These are phyloP conservation scores for Lotmaria passim DNA, from an alignment of 208 protist genomes.

Conservation along the genomic window DNA sequence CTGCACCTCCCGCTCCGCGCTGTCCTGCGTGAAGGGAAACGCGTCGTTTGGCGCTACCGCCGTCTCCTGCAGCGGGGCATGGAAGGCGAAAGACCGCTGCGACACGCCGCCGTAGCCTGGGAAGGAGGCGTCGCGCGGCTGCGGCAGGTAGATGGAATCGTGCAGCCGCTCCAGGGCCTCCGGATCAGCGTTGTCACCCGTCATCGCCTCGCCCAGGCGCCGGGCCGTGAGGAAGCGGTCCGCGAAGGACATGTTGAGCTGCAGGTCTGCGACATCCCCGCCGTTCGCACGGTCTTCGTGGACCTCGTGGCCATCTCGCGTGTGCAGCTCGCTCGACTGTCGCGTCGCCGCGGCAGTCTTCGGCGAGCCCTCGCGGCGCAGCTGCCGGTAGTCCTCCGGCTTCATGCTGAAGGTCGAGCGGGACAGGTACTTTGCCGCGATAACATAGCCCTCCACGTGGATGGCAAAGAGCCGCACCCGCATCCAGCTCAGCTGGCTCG, in stretches of 20 bases:
- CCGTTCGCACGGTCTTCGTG: not conserved
- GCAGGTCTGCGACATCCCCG: not conserved
- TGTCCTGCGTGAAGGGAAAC: not conserved
- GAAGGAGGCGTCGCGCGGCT: not conserved
- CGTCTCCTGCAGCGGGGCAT: not conserved
- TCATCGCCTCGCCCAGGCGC: not conserved
- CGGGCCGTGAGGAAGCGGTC: slow-evolving; percentile 29
- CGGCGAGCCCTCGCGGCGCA: slow-evolving; percentile 7
- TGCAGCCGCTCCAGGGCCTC: slow-evolving; percentile 8
- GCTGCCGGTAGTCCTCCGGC: slow-evolving; percentile 21
- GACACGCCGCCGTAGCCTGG: not conserved
- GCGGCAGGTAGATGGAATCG: slow-evolving; percentile 15
- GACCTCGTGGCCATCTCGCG: no score
- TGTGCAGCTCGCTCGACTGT: not conserved
- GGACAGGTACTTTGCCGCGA: slow-evolving; percentile 20
- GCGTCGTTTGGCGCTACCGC: not conserved
- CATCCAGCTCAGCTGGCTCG: slow-evolving; percentile 33
- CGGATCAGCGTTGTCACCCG: not conserved
- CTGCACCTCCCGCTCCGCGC: not conserved
- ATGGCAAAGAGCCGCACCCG: slow-evolving; percentile 28
- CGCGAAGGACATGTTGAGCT: slow-evolving; percentile 30
- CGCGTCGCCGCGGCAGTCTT: not conserved
- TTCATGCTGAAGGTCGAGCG: slow-evolving; percentile 20
- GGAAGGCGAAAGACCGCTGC: not conserved
- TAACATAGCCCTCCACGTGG: slow-evolving; percentile 41